Conservation (phyloP, 805 yeast genomes). For the Metschnikowia koreensis region DNA sequence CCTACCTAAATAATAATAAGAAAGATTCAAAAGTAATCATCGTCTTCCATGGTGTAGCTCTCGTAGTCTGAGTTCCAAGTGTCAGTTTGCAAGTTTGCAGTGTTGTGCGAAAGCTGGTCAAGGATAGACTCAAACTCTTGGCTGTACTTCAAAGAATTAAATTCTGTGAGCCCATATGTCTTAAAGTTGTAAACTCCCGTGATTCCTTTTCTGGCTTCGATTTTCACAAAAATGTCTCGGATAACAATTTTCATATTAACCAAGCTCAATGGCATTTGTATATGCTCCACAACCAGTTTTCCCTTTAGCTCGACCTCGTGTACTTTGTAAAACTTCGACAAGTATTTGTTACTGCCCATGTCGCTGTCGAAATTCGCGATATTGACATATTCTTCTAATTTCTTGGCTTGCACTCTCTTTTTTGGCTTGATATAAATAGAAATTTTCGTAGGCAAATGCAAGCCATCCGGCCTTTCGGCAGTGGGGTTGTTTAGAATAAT, state of each 20-base stretch:
- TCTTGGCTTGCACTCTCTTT: constrained; percentile 16
- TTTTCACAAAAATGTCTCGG: constrained; percentile 33
- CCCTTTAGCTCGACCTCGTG: constrained; percentile 22
- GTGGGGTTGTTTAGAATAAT: constrained; percentile 24
- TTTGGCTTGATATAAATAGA: constrained; percentile 34
- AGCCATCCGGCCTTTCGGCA: constrained; percentile 7
- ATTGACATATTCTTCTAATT: constrained; percentile 21
- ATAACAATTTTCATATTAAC: constrained; percentile 32
- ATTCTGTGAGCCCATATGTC: constrained; percentile 17
- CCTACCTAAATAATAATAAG: neutral
- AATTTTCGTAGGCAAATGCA: constrained; percentile 18
- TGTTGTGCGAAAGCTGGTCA: constrained; percentile 5
- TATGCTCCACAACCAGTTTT: constrained; percentile 22
- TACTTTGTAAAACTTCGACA: constrained; percentile 31
- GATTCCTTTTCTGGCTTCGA: constrained; percentile 9
- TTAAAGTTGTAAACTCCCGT: constrained; percentile 16
- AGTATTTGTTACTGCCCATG: constrained; percentile 22
- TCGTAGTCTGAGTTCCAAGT: neutral
- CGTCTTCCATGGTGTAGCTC: constrained; percentile 8
- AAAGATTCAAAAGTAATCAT: constrained; percentile 1
- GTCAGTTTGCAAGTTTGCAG: neutral
- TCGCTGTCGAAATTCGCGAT: constrained; percentile 6
- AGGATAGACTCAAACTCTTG: constrained; percentile 16
- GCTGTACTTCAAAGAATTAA: constrained; percentile 6
- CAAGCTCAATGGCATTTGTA: constrained; percentile 34